Percentiles rank a stretch among this genome's conserved stretches.
Conservation (phyloP, 352 stramenopile genomes). For the Phytophthora tubulina region DNA sequence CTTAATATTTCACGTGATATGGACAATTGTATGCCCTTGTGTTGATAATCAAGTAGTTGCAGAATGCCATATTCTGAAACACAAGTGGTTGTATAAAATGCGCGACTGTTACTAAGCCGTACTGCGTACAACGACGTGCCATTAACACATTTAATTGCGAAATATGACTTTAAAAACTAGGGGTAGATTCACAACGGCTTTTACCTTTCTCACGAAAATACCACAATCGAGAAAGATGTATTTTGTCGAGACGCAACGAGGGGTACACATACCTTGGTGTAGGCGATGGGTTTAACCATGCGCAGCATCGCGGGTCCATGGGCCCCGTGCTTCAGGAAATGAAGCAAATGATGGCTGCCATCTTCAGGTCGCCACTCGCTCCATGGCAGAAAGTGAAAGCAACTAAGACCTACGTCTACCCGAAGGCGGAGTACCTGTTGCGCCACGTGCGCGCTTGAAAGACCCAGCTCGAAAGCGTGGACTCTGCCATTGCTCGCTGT, state of each 20-base stretch:
- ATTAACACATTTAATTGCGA: too few species aligned
- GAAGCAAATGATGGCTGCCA: constrained; percentile 1
- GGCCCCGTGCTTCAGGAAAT: constrained; percentile 11
- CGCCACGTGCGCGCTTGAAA: constrained; percentile 3
- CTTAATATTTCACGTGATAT: too few species aligned
- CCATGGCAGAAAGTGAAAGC: constrained; percentile 23
- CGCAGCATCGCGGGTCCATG: not conserved
- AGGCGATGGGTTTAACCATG: constrained; percentile 24
- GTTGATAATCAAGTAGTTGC: too few species aligned
- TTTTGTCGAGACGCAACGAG: not conserved
- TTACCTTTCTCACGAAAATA: too few species aligned
- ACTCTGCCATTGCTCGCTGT: not conserved
- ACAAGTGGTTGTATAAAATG: too few species aligned
- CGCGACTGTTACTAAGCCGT: too few species aligned
- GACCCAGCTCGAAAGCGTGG: constrained; percentile 5
- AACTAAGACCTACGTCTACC: constrained; percentile 33
- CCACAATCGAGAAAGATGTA: too few species aligned
- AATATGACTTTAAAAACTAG: too few species aligned
- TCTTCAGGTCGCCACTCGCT: constrained; percentile 20
- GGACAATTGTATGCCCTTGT: too few species aligned
- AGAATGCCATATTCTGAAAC: too few species aligned
- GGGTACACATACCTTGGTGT: constrained; percentile 15
- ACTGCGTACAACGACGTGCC: too few species aligned
- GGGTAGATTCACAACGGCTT: not conserved
- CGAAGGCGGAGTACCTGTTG: constrained; percentile 13